phyloP scores from a whole-genome alignment of 1,139 yeast species.

The Scheffersomyces insectosa region DNA sequence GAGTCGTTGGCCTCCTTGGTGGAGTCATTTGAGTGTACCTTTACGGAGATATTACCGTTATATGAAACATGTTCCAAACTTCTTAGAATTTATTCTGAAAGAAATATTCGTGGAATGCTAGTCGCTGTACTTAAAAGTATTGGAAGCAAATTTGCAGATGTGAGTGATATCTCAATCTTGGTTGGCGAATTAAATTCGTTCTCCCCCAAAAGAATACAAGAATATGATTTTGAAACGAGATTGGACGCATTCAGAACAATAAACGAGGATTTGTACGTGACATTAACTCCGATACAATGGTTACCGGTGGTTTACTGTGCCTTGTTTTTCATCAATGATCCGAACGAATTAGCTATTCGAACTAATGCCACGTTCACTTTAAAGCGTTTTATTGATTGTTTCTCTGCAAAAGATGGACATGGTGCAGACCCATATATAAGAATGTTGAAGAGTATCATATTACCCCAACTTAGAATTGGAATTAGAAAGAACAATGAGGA shows the following conservation, averaged over 20 bases:
- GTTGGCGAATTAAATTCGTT: slow-evolving; percentile 70
- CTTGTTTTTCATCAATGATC: slow-evolving; percentile 73
- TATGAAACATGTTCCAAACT: slow-evolving; percentile 60
- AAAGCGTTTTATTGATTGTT: slow-evolving; percentile 64
- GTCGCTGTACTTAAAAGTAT: slow-evolving; percentile 60
- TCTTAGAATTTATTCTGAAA: slow-evolving; percentile 59
- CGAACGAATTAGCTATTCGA: slow-evolving; percentile 78
- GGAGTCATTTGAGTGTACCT: slow-evolving; percentile 51
- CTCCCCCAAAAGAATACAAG: slow-evolving; percentile 61
- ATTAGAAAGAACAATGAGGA: slow-evolving; percentile 62
- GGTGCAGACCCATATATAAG: slow-evolving; percentile 39
- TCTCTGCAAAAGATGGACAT: slow-evolving; percentile 33
- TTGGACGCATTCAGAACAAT: slow-evolving; percentile 65
- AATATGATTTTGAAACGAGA: slow-evolving; percentile 78
- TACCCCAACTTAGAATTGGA: slow-evolving; percentile 72
- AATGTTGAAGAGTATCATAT: slow-evolving; percentile 53
- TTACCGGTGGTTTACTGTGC: slow-evolving; percentile 69
- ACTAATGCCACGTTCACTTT: slow-evolving; percentile 72
- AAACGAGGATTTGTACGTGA: slow-evolving; percentile 53
- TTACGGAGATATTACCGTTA: slow-evolving; percentile 53
- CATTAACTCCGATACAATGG: slow-evolving; percentile 67
- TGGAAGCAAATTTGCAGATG: slow-evolving; percentile 52
- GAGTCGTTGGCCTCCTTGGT: slow-evolving; percentile 58
- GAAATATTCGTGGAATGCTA: slow-evolving; percentile 59
- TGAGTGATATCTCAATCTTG: slow-evolving; percentile 48